A percentile compares a stretch with the other conserved stretches of the same genome.
Evolutionary conservation across 2,329 filamentous ascomycete species (phyloP).

Genomic region (Aureobasidium uvarum): DNA sequence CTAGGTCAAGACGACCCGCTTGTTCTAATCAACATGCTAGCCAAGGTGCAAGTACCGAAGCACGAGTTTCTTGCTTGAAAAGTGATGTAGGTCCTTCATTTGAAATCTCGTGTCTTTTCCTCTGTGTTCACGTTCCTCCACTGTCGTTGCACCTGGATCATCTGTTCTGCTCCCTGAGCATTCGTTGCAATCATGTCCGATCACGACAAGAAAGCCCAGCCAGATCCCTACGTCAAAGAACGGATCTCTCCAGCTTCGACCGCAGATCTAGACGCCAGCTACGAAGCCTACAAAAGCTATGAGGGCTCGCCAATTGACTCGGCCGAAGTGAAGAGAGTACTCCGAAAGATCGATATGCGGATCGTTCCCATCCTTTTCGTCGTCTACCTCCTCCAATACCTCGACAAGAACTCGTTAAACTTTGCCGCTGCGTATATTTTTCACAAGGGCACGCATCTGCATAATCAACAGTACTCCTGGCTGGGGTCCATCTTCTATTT

Average conservation of each 20-base stretch:
- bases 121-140: background rate
- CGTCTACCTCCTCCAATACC: slow-evolving; percentile 43
- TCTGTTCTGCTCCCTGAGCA: background rate
- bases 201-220: background rate
- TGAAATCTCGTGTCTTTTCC: background rate
- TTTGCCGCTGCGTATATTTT: slow-evolving; percentile 54
- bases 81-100: background rate
- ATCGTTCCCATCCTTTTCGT: slow-evolving; percentile 39
- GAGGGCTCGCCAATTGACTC: slow-evolving; percentile 20
- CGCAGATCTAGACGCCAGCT: slow-evolving; percentile 34
- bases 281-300: slow-evolving; percentile 34
- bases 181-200: background rate
- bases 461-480: slow-evolving; percentile 55
- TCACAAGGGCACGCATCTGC: slow-evolving; percentile 48
- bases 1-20: slow-evolving; percentile 6
- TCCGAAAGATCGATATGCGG: slow-evolving; percentile 41
- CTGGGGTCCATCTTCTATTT: slow-evolving; percentile 53
- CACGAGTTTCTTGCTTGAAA: background rate
- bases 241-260: background rate
- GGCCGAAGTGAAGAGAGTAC: slow-evolving; percentile 35
- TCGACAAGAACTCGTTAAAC: slow-evolving; percentile 43
- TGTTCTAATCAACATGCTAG: background rate
- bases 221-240: slow-evolving; percentile 9
- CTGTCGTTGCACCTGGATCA: background rate
- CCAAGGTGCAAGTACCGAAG: background rate